A percentile compares a stretch with the other conserved stretches of the same genome.
phyloP scores from a whole-genome alignment of 2,329 filamentous ascomycete genomes.

The Verticillium longisporum region DNA sequence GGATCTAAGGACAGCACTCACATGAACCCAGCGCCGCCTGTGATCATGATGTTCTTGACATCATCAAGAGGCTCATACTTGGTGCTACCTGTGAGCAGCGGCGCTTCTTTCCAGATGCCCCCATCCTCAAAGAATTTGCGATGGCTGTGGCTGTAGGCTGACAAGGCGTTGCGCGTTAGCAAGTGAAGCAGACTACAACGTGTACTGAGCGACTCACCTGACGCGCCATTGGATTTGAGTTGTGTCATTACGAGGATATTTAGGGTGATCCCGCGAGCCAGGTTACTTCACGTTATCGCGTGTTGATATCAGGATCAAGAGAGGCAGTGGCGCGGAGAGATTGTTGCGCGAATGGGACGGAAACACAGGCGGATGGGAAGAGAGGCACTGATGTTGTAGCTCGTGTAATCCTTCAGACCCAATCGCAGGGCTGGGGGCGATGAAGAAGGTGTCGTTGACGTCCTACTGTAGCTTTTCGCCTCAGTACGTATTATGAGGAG shows the following conservation, averaged over 20 bases:
- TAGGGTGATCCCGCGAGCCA: not conserved
- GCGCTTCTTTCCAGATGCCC: slow-evolving; percentile 65
- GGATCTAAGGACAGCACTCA: slow-evolving; percentile 31
- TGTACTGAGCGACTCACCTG: not conserved
- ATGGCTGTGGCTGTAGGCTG: slow-evolving; percentile 18
- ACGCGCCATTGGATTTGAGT: not conserved
- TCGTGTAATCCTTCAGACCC: not conserved
- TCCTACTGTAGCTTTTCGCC: not conserved
- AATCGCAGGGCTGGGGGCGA: not conserved
- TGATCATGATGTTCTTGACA: slow-evolving; percentile 76
- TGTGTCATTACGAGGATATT: not conserved
- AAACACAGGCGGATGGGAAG: not conserved
- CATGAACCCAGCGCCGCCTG: slow-evolving; percentile 82
- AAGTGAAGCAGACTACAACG: not conserved
- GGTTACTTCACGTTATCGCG: not conserved
- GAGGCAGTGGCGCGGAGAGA: not conserved
- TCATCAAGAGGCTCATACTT: slow-evolving; percentile 62
- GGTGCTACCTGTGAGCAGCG: slow-evolving; percentile 61
- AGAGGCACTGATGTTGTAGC: not conserved
- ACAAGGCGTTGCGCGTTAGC: not conserved
- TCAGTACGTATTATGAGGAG: not conserved
- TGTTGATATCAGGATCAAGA: not conserved
- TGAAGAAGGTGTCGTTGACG: not conserved
- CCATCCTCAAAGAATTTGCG: slow-evolving; percentile 47
- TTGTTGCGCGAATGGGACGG: not conserved